Evolutionary conservation across 2,329 filamentous ascomycete species (phyloP).

Genomic region (Akanthomyces uredinophilus): DNA sequence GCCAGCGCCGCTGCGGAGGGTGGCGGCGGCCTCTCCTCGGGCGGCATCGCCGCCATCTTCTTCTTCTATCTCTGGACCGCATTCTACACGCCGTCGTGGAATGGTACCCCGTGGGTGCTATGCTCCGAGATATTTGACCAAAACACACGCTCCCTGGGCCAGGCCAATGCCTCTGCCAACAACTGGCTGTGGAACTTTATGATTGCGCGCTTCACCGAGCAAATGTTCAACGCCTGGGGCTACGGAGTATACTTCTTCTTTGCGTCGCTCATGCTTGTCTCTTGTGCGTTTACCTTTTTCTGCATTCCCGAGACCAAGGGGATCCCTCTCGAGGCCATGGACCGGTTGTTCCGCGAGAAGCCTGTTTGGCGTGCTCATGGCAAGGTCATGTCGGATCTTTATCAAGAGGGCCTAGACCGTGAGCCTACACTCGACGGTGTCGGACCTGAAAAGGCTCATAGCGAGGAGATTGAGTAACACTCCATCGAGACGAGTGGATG

Average conservation of each 20-base stretch:
- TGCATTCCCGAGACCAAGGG: slow-evolving; percentile 62
- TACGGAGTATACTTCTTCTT: slow-evolving; percentile 69
- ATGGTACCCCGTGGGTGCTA: slow-evolving; percentile 70
- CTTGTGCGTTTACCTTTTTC: slow-evolving; percentile 56
- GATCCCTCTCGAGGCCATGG: slow-evolving; percentile 60
- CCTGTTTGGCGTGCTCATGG: slow-evolving; percentile 41
- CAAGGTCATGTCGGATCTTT: slow-evolving; percentile 39
- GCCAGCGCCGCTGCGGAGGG: slow-evolving; percentile 25
- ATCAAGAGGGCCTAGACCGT: background rate
- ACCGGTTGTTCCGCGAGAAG: slow-evolving; percentile 51
- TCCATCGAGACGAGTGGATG: too few relatives aligned
- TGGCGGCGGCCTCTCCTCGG: slow-evolving; percentile 26
- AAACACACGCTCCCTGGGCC: slow-evolving; percentile 57
- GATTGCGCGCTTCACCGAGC: slow-evolving; percentile 60
- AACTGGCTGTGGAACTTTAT: slow-evolving; percentile 74
- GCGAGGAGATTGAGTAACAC: slow-evolving; percentile 1
- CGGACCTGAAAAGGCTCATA: background rate
- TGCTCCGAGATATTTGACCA: slow-evolving; percentile 73
- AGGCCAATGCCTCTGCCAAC: slow-evolving; percentile 64
- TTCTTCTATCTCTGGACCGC: slow-evolving; percentile 56
- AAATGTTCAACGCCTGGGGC: slow-evolving; percentile 56
- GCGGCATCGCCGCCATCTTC: slow-evolving; percentile 64
- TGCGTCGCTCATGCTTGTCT: slow-evolving; percentile 54
- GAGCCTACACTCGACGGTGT: background rate
- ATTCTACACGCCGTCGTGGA: slow-evolving; percentile 68